Evolutionary conservation across 257 asterid species (phyloP), one percentile per base, ranked within the genome.

Genomic region (Plantago major): DNA sequence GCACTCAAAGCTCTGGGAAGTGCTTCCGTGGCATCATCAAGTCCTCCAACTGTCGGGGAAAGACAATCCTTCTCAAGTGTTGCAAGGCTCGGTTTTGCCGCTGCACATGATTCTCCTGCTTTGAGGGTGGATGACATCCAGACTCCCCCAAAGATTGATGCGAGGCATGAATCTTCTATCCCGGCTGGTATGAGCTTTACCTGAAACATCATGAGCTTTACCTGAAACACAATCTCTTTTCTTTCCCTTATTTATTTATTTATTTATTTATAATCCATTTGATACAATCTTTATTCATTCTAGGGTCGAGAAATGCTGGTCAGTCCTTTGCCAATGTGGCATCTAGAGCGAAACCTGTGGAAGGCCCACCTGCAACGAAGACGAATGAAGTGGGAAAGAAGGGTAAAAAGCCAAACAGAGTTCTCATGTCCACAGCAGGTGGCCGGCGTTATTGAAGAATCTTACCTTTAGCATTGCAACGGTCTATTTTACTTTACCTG

Each of bases 41-140:
- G 88, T 59, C 82, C 91, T 57, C 81, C 84, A 46, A 64, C 76
- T 48, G 54, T 62, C 69, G 84, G 72, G 78, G 84, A 83, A 62
- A 78, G 81, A 63, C 84, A 65, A 10, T 77, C 82, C 19, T 91
- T 91, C 72, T 88, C 95, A 64, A 79, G 73, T 55, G 96, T 91
- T 59, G 90, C 98, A 9, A 81, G 85, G 87, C 86, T 91, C 56
- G 98, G 98, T 71, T 91, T 82, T 80, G 98, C 98, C 38, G 88
- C 98, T 43, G 96, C 83, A 40, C 83, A 82, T 73, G 96, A 86
- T 78, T 86, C 96, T 48, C 98, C 92, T 48, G 70, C 79, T 46
- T 63, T 83, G 70, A 82, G 67, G 63, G 26, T 46, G 5, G 89
- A 71, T 16, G 87, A 74, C 48, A 50, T 62, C 64, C 69, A 57